phyloP scores from a whole-genome alignment of 2,329 filamentous ascomycete species.

The Plectosphaerella cucumerina region DNA sequence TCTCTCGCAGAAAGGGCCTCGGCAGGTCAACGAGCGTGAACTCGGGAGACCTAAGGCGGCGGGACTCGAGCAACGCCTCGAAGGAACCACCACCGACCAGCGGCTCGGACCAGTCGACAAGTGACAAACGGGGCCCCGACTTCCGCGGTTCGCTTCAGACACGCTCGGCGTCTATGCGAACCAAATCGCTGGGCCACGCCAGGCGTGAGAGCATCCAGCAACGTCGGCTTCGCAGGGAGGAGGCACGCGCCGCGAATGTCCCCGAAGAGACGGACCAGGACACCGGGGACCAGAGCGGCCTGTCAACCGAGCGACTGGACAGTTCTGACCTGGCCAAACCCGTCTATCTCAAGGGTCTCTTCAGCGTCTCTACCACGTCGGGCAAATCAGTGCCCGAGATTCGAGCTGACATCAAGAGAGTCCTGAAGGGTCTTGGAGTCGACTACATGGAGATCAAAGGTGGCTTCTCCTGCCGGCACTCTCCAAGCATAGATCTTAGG shows the following conservation, averaged over 20 bases:
- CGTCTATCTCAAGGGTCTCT: slow-evolving; percentile 91
- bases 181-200: slow-evolving; percentile 86
- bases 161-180: slow-evolving; percentile 63
- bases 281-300: slow-evolving; percentile 56
- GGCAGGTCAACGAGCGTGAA: slow-evolving; percentile 90
- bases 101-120: slow-evolving; percentile 70
- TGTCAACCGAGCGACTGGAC: slow-evolving; percentile 57
- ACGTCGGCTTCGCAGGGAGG: slow-evolving; percentile 69
- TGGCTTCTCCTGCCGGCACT: slow-evolving; percentile 84
- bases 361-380: slow-evolving; percentile 95
- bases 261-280: slow-evolving; percentile 90
- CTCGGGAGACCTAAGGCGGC: slow-evolving; percentile 73
- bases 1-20: slow-evolving; percentile 63
- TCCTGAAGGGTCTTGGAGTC: slow-evolving; percentile 83
- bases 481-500: slow-evolving; percentile 83
- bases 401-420: slow-evolving; percentile 82
- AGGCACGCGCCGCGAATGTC: slow-evolving; percentile 69
- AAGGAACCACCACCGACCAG: slow-evolving; percentile 71
- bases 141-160: slow-evolving; percentile 47
- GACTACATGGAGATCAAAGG: slow-evolving; percentile 89
- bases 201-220: slow-evolving; percentile 90
- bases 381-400: slow-evolving; percentile 86
- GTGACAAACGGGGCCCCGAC: slow-evolving; percentile 47
- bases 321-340: slow-evolving; percentile 83
- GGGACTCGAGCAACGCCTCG: slow-evolving; percentile 41